Base-by-base conservation (phyloP, 2,329 filamentous ascomycete species). In the Fusarium zealandicum region DNA sequence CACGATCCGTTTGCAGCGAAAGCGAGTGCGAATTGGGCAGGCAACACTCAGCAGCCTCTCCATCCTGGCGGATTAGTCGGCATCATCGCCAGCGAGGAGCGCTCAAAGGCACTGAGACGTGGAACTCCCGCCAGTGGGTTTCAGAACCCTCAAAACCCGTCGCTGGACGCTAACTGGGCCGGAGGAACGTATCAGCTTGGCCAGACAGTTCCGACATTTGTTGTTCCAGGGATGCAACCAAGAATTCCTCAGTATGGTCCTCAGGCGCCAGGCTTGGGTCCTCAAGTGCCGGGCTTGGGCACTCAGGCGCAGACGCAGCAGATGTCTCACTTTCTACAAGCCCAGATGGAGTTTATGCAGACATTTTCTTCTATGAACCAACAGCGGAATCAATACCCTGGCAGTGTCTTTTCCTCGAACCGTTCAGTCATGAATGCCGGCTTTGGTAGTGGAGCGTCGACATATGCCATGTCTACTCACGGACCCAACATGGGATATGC, bases 1-100 rank as follows among this genome's bases (percentile, higher is more conserved):
- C 48, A 44, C 16, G 40, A 51, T 17, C 48, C 48, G 7, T 51
- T 51, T n/a, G 17, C n/a, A 12, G 28, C 28, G 3, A 31, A 31
- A 2, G 7, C 5, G 4, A 4, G 5, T n/a, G 28, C 12, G 3
- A 4, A 10, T 3, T 58, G 55, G 55, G 53, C 54, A 3, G 18
- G 57, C 17, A 46, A 38, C 3, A 38, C 53, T 14, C 57, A 48
- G 11, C 56, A 47, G 13, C 38, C 33, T 11, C 35, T 57, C 14
- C 13, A 31, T n/a, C 42, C 56, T 5, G 57, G 56, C 6, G 55
- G 56, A 11, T 42, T 60, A 30, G 38, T 60, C 6, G 56, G 56
- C 9, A 28, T 59, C 10, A 60, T 60, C 56, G 57, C 57, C 10
- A 56, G 22, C 3, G 51, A 60, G 16, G 57, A 60, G 39, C 51